Conservation (phyloP, 2,329 filamentous ascomycete genomes). For the Venturia nashicola region DNA sequence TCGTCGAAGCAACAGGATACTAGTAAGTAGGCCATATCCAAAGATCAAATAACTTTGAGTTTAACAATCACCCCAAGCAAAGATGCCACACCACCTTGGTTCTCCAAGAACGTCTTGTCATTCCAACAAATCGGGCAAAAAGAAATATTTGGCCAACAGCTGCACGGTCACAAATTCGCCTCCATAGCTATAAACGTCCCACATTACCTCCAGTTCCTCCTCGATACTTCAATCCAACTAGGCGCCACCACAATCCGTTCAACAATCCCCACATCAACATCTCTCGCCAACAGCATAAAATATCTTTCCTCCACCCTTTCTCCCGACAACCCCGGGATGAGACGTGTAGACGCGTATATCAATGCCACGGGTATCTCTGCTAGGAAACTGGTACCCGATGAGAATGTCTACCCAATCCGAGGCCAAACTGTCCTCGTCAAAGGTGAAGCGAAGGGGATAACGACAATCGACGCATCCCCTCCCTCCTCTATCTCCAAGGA, state of each 20-base stretch:
- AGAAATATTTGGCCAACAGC: constrained; percentile 13
- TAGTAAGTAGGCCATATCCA: not conserved
- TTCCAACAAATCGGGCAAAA: constrained; percentile 12
- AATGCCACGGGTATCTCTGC: constrained; percentile 33
- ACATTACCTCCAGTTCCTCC: constrained; percentile 25
- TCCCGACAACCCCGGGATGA: not conserved
- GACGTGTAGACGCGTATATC: constrained; percentile 19
- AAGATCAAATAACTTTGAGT: not conserved
- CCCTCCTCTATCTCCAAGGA: not conserved
- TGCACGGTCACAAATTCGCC: constrained; percentile 19
- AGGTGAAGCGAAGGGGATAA: constrained; percentile 24
- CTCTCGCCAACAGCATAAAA: constrained; percentile 19
- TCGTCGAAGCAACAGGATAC: not conserved
- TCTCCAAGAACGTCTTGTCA: constrained; percentile 7
- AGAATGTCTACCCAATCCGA: constrained; percentile 27
- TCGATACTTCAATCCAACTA: constrained; percentile 15
- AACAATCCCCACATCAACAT: constrained; percentile 17
- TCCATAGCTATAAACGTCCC: constrained; percentile 27
- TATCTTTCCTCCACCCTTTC: not conserved
- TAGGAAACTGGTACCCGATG: constrained; percentile 22
- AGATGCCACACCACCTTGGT: constrained; percentile 6
- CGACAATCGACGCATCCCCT: constrained; percentile 15
- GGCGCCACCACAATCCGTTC: constrained; percentile 20
- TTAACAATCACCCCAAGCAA: not conserved
- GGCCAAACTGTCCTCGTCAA: constrained; percentile 35